phyloP scores from a whole-genome alignment of 805 yeast species.

The Isabelozyma rhagii region DNA sequence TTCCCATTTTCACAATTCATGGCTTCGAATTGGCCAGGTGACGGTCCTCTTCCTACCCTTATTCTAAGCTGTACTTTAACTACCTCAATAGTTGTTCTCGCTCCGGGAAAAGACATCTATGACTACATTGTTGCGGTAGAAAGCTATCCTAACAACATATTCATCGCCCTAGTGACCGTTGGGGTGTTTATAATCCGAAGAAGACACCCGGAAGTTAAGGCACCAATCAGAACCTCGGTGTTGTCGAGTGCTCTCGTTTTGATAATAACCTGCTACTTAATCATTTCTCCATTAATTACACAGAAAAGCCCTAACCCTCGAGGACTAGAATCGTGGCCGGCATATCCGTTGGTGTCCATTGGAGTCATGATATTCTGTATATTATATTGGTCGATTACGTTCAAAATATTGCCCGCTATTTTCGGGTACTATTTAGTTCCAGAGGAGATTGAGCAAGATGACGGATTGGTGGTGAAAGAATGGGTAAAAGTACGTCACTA shows the following conservation, averaged over 20 bases:
- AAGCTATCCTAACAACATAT: slow-evolving; percentile 49
- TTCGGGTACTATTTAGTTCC: slow-evolving; percentile 45
- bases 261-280: slow-evolving; percentile 43
- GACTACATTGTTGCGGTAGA: slow-evolving; percentile 51
- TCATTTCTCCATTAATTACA: slow-evolving; percentile 47
- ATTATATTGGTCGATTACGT: slow-evolving; percentile 55
- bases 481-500: slow-evolving; percentile 44
- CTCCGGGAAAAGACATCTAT: slow-evolving; percentile 50
- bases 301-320: slow-evolving; percentile 36
- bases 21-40: slow-evolving; percentile 55
- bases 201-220: slow-evolving; percentile 44
- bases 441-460: slow-evolving; percentile 42
- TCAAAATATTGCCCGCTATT: slow-evolving; percentile 44
- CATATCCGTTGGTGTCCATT: slow-evolving; percentile 48
- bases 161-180: slow-evolving; percentile 48
- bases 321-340: slow-evolving; percentile 43
- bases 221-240: slow-evolving; percentile 51
- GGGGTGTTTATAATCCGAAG: slow-evolving; percentile 56
- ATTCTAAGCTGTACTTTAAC: slow-evolving; percentile 42
- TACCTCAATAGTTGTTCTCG: slow-evolving; percentile 31
- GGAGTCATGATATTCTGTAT: slow-evolving; percentile 41
- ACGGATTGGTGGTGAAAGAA: slow-evolving; percentile 55
- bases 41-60: slow-evolving; percentile 55
- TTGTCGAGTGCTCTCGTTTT: slow-evolving; percentile 48
- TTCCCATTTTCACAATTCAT: slow-evolving; percentile 50